Evolutionary conservation across 176 grass and related monocot species (phyloP), one percentile per base, ranked within the genome.

Genomic region (Oryza brachyantha): DNA sequence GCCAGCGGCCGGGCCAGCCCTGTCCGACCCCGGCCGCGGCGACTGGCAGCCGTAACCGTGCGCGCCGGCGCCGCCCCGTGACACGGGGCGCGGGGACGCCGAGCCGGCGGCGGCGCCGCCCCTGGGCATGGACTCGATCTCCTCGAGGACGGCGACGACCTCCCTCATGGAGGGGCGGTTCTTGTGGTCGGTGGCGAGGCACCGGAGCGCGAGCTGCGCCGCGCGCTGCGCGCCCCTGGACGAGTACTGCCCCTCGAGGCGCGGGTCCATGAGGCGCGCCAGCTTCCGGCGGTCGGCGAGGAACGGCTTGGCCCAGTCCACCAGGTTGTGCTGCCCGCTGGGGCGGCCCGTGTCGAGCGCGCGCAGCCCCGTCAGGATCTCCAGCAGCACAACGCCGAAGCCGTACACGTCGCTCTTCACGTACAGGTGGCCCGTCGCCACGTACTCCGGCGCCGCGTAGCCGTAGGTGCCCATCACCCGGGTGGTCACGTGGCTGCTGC

Each of bases 391-490:
- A 29, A 95, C 92, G 79, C 92, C 92, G 42, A 92, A 95, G 2
- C 92, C 89, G 55, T 87, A 95, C 29, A 95, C 92, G 61, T 95
- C 92, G 70, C 92, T 95, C 80, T 91, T 91, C 57, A 95, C 79
- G 54, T 95, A 95, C 50, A 95, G 77, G 87, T 87, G 92, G 13
- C 92, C 81, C 27, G 85, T 87, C 14, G 94, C 88, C 21, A 93
- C 86, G 81, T 97, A 97, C 76, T 97, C 94, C 21, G 94, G 94
- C 16, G 94, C 94, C 21, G 94, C 91, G 38, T 97, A 97, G 24
- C 94, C 94, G 52, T 91, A 85, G 8, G 94, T 97, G 68, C 94
- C 94, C 91, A 97, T 91, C 1, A 93, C 86, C 5, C 94, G 86
- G 9, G 94, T 97, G 2, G 88, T 91, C 41, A 97, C 86, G 52